Conservation (phyloP, 2,329 filamentous ascomycete species). For the Xylaria digitata region DNA sequence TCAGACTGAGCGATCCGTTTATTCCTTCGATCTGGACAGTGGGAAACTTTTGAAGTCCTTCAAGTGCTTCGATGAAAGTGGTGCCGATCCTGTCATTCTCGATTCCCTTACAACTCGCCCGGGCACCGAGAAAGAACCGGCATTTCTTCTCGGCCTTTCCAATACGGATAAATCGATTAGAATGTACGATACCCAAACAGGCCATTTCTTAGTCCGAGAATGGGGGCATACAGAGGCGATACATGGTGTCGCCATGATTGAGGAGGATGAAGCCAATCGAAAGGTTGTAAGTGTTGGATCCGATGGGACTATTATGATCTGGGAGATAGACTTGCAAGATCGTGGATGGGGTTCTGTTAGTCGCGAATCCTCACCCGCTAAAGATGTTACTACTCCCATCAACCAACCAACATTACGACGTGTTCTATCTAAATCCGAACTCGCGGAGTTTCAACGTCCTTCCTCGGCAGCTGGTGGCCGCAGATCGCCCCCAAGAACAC, state of each 20-base stretch:
- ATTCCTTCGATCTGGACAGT: slow-evolving; percentile 71
- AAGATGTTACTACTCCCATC: slow-evolving; percentile 59
- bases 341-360: slow-evolving; percentile 54
- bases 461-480: slow-evolving; percentile 57
- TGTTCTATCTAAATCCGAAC: slow-evolving; percentile 86
- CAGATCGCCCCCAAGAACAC: slow-evolving; percentile 65
- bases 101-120: slow-evolving; percentile 77
- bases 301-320: slow-evolving; percentile 87
- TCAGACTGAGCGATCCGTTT: slow-evolving; percentile 69
- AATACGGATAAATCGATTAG: slow-evolving; percentile 96
- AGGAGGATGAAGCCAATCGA: slow-evolving; percentile 65
- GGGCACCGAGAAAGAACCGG: slow-evolving; percentile 65
- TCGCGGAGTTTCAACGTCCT: slow-evolving; percentile 79
- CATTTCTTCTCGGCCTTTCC: slow-evolving; percentile 85
- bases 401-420: slow-evolving; percentile 81
- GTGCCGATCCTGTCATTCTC: slow-evolving; percentile 83
- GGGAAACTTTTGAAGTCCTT: slow-evolving; percentile 79
- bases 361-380: slow-evolving; percentile 66
- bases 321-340: slow-evolving; percentile 68
- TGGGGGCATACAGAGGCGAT: slow-evolving; percentile 97
- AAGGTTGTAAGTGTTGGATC: slow-evolving; percentile 79
- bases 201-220: slow-evolving; percentile 83
- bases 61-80: slow-evolving; percentile 84
- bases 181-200: slow-evolving; percentile 83
- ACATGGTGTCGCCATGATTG: slow-evolving; percentile 81